These are phyloP conservation scores for Zea mays DNA, from an alignment of 176 grass and related monocot genomes.

Conservation along the genomic window DNA sequence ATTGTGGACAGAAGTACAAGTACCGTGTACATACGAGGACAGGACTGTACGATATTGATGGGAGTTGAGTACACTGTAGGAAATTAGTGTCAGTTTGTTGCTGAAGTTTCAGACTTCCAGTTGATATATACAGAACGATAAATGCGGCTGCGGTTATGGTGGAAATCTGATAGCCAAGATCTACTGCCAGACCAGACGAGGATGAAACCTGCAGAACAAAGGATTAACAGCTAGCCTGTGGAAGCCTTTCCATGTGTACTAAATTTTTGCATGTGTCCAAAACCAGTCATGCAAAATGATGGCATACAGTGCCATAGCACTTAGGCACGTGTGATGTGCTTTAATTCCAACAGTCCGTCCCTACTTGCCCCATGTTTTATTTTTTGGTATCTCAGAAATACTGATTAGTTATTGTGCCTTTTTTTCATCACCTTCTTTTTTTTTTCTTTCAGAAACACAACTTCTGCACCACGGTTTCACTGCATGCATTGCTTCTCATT, in stretches of 20 bases:
- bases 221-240: not conserved
- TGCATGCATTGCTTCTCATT: not conserved
- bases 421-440: not conserved
- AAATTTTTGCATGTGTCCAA: constrained; percentile 4
- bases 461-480: no score
- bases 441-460: constrained; percentile 23
- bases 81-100: not conserved
- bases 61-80: not conserved
- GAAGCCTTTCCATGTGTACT: not conserved
- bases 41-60: not conserved
- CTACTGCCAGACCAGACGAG: no score
- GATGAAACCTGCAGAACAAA: constrained; percentile 19
- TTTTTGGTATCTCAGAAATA: not conserved
- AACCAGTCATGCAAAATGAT: constrained; percentile 2
- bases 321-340: constrained; percentile 15
- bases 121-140: no score
- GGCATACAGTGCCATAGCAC: not conserved
- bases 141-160: no score
- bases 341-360: not conserved
- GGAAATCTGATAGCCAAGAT: no score
- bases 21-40: not conserved
- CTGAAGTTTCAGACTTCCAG: no score
- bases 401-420: not conserved
- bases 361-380: not conserved
- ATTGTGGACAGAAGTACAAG: not conserved